Conservation (phyloP, 257 asterid genomes). For the Ajuga chamaepitys region DNA sequence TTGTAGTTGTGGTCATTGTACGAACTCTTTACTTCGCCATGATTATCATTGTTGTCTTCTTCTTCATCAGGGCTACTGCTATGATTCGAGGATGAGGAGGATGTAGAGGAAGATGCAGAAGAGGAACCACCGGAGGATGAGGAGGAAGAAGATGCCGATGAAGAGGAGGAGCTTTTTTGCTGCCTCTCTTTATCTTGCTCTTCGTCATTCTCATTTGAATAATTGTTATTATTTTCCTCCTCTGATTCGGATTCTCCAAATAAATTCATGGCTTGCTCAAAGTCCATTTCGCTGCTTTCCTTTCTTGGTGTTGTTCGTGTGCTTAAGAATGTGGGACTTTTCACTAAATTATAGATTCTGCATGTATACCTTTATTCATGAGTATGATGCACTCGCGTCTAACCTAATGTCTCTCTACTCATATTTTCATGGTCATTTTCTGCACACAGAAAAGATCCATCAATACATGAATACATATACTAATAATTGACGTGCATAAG, state of each 20-base stretch:
- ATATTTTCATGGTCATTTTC: too few species aligned
- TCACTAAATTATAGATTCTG: background rate
- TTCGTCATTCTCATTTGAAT: constrained; percentile 29
- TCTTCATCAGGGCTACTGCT: constrained; percentile 43
- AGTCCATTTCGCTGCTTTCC: constrained; percentile 35
- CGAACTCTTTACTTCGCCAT: constrained; percentile 54
- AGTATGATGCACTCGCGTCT: too few species aligned
- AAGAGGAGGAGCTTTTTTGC: constrained; percentile 41
- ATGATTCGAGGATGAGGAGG: constrained; percentile 51
- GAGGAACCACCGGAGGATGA: constrained; percentile 46
- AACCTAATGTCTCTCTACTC: too few species aligned
- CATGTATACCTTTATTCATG: too few species aligned
- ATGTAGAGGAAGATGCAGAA: constrained; percentile 43
- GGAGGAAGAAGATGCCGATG: constrained; percentile 43
- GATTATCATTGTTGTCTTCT: constrained; percentile 32
- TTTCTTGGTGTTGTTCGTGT: background rate
- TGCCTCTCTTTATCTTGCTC: constrained; percentile 27
- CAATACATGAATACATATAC: too few species aligned
- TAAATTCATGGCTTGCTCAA: constrained; percentile 50
- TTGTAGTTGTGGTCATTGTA: constrained; percentile 10
- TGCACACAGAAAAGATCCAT: too few species aligned
- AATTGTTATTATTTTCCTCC: constrained; percentile 27
- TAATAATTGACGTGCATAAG: too few species aligned
- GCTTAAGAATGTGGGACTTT: background rate
- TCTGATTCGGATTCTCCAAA: constrained; percentile 59